These are phyloP conservation scores for Serpula lacrymans DNA, from an alignment of 768 basidiomycete species.

Conservation along the genomic window DNA sequence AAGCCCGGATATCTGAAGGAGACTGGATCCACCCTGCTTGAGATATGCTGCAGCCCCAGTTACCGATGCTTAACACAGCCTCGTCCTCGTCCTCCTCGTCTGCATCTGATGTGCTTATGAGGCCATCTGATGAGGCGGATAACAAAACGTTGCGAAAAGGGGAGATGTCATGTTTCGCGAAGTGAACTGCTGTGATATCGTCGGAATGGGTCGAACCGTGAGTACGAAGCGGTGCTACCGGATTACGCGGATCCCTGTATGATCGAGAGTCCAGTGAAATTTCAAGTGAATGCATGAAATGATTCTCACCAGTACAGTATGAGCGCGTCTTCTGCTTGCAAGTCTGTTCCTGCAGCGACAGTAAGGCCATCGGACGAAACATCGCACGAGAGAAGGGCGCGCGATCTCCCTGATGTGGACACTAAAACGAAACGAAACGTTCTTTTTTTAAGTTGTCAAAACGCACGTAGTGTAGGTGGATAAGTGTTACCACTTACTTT, in stretches of 20 bases:
- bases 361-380: conserved; percentile 66
- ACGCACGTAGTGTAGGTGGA: conserved; percentile 3
- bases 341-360: conserved; percentile 80
- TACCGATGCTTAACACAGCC: conserved; percentile 74
- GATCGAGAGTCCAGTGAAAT: not conserved
- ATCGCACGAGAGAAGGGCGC: conserved; percentile 62
- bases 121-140: conserved; percentile 84
- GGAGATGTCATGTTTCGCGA: conserved; percentile 29
- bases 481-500: conserved; percentile 46
- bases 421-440: conserved; percentile 35
- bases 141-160: conserved; percentile 49
- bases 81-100: conserved; percentile 87
- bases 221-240: conserved; percentile 62
- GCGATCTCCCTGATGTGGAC: conserved; percentile 40
- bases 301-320: conserved; percentile 75
- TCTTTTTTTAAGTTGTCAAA: conserved; percentile 43
- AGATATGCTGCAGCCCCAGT: conserved; percentile 79
- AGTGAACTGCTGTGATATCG: conserved; percentile 79
- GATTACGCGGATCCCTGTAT: conserved; percentile 80
- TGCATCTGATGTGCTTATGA: conserved; percentile 68
- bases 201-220: conserved; percentile 91
- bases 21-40: conserved; percentile 66
- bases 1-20: conserved; percentile 43
- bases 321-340: conserved; percentile 76
- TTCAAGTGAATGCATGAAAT: conserved; percentile 3